Base-by-base conservation (phyloP, 106 monocot species). In the Triglochin maritima region DNA sequence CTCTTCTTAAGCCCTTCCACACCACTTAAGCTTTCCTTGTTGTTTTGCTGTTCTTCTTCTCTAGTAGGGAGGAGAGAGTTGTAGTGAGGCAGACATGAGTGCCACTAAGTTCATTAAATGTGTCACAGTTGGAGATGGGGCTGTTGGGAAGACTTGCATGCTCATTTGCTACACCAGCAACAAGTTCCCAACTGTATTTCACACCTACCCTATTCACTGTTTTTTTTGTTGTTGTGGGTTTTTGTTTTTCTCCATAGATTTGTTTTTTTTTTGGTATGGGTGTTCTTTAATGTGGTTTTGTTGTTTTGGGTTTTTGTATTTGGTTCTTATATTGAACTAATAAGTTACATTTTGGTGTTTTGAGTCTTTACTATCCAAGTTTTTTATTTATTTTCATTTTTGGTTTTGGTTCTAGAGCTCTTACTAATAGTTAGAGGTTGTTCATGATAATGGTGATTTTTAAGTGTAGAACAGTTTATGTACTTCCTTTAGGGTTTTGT, bases 131-230 rank as follows among this genome's bases (percentile, higher is more conserved):
- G 90, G 90, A 50, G 90, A 90, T 73, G 90, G 90, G 17, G 90
- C 90, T 12, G 90, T 90, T 44, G 86, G 90, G 29, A 90, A 90
- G 69, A 90, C 90, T 46, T 90, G 90, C 81, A 86, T 90, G 86
- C 83, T 90, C 70, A 90, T 90, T 70, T 90, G 90, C 86, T 90
- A 90, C 79, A 90, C 90, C 53, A 83, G 90, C 79, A 90, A 90
- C 90, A 90, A 90, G 77, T 90, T 90, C 72, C 90, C 90, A 7
- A 87, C 87, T 76, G 87, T 84, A 87, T 7, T 63, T 9, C 63
- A 44, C 9, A 47, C 9, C 13, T 47, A 63, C 63, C 13, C 63
- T 46, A 10, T 46, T 44, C 46, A 4, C 46, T 10, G 5, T 0
- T 46, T 63, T 47, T 11, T 62, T 44, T 45, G 12, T 46, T 63